These are phyloP conservation scores for Nannizziopsis arthrosporioides DNA, from an alignment of 2,329 filamentous ascomycete genomes.

Conservation along the genomic window DNA sequence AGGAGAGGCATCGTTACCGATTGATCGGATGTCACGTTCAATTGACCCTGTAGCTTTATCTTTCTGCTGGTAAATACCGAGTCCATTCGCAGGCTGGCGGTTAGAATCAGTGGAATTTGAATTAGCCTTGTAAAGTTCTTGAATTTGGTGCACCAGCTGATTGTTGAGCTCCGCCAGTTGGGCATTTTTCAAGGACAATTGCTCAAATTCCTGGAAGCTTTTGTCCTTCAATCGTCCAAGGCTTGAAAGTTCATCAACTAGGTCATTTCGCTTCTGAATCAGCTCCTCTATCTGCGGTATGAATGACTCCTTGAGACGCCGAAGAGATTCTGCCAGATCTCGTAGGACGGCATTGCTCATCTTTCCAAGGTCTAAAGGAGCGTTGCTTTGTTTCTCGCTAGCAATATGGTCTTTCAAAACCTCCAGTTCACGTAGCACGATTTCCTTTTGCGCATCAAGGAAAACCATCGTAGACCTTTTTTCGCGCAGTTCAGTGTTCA, in stretches of 20 bases:
- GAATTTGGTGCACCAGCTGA: slow-evolving; percentile 84
- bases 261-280: slow-evolving; percentile 71
- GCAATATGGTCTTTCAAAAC: slow-evolving; percentile 81
- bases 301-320: slow-evolving; percentile 69
- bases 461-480: slow-evolving; percentile 94
- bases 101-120: slow-evolving; percentile 35
- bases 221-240: slow-evolving; percentile 80
- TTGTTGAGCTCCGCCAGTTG: slow-evolving; percentile 94
- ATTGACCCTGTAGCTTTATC: slow-evolving; percentile 39
- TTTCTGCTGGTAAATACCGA: slow-evolving; percentile 52
- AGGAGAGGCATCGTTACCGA: slow-evolving; percentile 44
- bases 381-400: slow-evolving; percentile 69
- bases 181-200: slow-evolving; percentile 84
- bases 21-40: slow-evolving; percentile 33
- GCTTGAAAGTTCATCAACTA: slow-evolving; percentile 74
- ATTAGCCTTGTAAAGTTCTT: slow-evolving; percentile 80
- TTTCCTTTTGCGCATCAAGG: slow-evolving; percentile 85
- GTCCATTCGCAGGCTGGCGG: slow-evolving; percentile 35
- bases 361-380: slow-evolving; percentile 66
- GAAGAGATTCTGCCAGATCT: slow-evolving; percentile 51
- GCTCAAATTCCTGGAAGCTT: slow-evolving; percentile 89
- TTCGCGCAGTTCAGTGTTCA: slow-evolving; percentile 78
- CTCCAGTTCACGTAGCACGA: slow-evolving; percentile 85
- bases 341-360: slow-evolving; percentile 51
- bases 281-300: slow-evolving; percentile 67